These are phyloP conservation scores for Sabuloglossum arenarium DNA, from an alignment of 495 filamentous ascomycete genomes.

Conservation along the genomic window DNA sequence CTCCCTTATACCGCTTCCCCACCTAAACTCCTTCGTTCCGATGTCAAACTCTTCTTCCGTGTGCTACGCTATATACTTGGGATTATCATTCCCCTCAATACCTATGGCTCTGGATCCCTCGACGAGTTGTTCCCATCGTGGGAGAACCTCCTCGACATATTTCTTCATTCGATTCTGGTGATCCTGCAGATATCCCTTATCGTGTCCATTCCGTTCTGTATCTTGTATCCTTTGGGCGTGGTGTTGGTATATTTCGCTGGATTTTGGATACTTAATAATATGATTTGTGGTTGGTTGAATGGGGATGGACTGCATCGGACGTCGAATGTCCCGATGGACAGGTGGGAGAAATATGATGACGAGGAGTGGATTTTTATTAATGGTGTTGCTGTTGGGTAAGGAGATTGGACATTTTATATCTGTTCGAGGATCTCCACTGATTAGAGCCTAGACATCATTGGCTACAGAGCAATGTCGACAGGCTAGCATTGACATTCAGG, in stretches of 20 bases:
- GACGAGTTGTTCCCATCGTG: conserved; percentile 9
- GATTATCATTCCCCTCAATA: background rate
- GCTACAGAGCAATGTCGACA: conserved; percentile 1
- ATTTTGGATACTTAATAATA: conserved; percentile 5
- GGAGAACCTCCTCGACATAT: conserved; percentile 8
- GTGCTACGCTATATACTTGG: conserved; percentile 4
- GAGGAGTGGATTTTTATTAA: conserved; percentile 64
- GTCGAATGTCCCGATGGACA: conserved; percentile 4
- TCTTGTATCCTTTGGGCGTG: conserved; percentile 5
- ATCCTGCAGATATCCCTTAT: conserved; percentile 8
- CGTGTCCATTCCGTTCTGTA: conserved; percentile 6
- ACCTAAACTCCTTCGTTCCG: conserved; percentile 8
- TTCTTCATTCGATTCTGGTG: conserved; percentile 10
- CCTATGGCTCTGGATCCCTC: background rate
- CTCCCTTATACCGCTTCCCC: background rate
- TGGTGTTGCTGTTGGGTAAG: conserved; percentile 40
- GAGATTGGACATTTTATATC: conserved; percentile 8
- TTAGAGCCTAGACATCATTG: conserved; percentile 1
- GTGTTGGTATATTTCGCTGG: conserved; percentile 6
- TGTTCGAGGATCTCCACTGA: background rate
- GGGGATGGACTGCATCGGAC: background rate
- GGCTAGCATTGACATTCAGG: conserved; percentile 3
- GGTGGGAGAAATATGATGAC: conserved; percentile 16
- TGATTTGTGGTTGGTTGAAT: conserved; percentile 10
- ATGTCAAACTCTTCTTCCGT: conserved; percentile 12